phyloP scores from a whole-genome alignment of 2,329 filamentous ascomycete species.

The Knufia petricola region DNA sequence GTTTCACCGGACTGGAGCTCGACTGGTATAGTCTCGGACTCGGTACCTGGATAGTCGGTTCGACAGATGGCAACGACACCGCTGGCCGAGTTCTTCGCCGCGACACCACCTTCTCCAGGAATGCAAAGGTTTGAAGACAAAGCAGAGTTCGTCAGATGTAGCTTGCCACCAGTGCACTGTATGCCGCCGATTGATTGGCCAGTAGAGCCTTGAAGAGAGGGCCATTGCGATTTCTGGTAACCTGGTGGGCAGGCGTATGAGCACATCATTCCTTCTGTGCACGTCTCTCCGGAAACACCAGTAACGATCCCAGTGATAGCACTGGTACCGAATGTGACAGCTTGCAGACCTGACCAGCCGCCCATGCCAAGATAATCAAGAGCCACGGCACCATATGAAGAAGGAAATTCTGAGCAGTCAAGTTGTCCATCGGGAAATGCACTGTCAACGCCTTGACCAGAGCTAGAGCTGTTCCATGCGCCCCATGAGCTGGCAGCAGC shows the following conservation, averaged over 20 bases:
- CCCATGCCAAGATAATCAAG: slow-evolving; percentile 58
- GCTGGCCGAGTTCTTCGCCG: slow-evolving; percentile 63
- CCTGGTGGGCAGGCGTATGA: slow-evolving; percentile 88
- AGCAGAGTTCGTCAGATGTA: slow-evolving; percentile 64
- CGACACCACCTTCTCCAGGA: slow-evolving; percentile 58
- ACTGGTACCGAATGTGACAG: slow-evolving; percentile 42
- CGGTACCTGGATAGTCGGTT: slow-evolving; percentile 85
- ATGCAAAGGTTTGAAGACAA: slow-evolving; percentile 64
- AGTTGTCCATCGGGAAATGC: slow-evolving; percentile 69
- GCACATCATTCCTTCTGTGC: slow-evolving; percentile 61
- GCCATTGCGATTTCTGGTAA: slow-evolving; percentile 90
- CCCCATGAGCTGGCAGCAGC: slow-evolving; percentile 21
- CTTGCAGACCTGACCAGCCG: slow-evolving; percentile 76
- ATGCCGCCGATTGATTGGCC: slow-evolving; percentile 84
- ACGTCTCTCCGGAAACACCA: slow-evolving; percentile 51
- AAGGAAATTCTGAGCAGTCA: slow-evolving; percentile 64
- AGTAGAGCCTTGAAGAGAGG: slow-evolving; percentile 62
- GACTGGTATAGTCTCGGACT: slow-evolving; percentile 75
- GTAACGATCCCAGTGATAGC: slow-evolving; percentile 58
- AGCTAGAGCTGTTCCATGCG: slow-evolving; percentile 19
- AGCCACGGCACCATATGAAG: slow-evolving; percentile 65
- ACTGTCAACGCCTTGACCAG: slow-evolving; percentile 47
- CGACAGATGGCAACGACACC: slow-evolving; percentile 68
- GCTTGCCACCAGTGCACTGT: slow-evolving; percentile 61
- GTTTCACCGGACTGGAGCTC: slow-evolving; percentile 50